A percentile compares a stretch with the other conserved stretches of the same genome.
phyloP scores from a whole-genome alignment of 2,329 filamentous ascomycete genomes.

The Nannizziopsis barbatae region DNA sequence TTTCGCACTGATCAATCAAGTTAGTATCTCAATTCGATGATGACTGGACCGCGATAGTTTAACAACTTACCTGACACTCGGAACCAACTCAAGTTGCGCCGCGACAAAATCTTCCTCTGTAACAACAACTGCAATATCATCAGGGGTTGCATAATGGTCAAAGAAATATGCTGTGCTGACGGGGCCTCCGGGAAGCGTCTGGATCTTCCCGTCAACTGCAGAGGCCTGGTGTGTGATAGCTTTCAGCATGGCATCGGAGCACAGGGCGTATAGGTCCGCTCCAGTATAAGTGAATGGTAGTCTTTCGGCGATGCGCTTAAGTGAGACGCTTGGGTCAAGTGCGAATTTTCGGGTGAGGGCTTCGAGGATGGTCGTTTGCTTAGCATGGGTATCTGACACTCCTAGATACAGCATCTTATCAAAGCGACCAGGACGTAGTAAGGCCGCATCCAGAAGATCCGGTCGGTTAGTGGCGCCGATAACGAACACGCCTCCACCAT shows the following conservation, averaged over 20 bases:
- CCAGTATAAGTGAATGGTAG: conserved; percentile 95
- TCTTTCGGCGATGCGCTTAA: conserved; percentile 59
- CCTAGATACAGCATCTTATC: conserved; percentile 97
- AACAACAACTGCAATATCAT: conserved; percentile 79
- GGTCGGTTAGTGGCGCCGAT: conserved; percentile 98
- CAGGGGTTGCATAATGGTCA: conserved; percentile 72
- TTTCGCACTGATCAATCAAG: conserved; percentile 51
- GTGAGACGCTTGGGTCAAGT: conserved; percentile 65
- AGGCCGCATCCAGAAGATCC: conserved; percentile 93
- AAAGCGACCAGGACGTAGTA: conserved; percentile 96
- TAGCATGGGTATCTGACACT: conserved; percentile 91
- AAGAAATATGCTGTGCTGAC: conserved; percentile 91
- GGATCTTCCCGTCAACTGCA: conserved; percentile 72
- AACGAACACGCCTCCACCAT: conserved; percentile 99
- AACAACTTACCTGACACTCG: conserved; percentile 54
- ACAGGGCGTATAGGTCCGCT: conserved; percentile 92
- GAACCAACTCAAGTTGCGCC: conserved; percentile 77
- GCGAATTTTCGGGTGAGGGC: conserved; percentile 92
- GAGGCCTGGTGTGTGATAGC: conserved; percentile 85
- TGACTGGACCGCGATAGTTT: not conserved
- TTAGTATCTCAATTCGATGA: conserved; percentile 19
- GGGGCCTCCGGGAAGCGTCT: conserved; percentile 45
- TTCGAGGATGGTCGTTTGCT: conserved; percentile 88
- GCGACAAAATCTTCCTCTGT: conserved; percentile 76
- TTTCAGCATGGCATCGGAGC: conserved; percentile 97